phyloP scores from a whole-genome alignment of 2,329 filamentous ascomycete species.

The Xylaria digitata region DNA sequence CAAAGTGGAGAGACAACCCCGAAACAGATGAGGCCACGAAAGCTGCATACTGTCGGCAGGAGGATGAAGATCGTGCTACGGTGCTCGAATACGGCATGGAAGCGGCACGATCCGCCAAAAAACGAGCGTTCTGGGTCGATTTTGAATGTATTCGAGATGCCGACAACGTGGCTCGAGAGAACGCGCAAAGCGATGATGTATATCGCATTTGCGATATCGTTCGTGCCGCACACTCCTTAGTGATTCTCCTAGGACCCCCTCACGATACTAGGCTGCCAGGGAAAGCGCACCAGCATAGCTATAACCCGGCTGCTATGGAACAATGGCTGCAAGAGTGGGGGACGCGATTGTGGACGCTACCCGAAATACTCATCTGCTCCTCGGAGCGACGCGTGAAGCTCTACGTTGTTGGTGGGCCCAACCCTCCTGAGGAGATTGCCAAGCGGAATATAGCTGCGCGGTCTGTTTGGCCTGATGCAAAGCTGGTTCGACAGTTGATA shows the following conservation, averaged over 20 bases:
- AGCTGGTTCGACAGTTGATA: constrained; percentile 54
- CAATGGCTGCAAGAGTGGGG: constrained; percentile 44
- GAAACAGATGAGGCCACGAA: constrained; percentile 38
- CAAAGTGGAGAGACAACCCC: constrained; percentile 29
- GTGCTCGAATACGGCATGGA: constrained; percentile 53
- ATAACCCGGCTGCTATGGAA: constrained; percentile 47
- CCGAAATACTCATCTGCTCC: constrained; percentile 45
- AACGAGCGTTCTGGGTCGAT: constrained; percentile 57
- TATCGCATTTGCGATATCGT: constrained; percentile 60
- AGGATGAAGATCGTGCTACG: constrained; percentile 41
- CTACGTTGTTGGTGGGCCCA: constrained; percentile 22
- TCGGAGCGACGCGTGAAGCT: constrained; percentile 33
- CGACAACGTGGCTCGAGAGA: constrained; percentile 48
- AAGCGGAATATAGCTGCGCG: constrained; percentile 56
- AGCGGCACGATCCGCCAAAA: constrained; percentile 53
- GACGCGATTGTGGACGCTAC: constrained; percentile 49
- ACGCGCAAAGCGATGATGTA: constrained; percentile 43
- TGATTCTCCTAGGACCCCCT: constrained; percentile 54
- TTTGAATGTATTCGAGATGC: constrained; percentile 56
- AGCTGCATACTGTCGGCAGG: constrained; percentile 38
- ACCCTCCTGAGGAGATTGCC: constrained; percentile 41
- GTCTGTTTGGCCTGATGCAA: constrained; percentile 55
- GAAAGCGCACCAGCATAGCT: constrained; percentile 12
- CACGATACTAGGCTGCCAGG: constrained; percentile 38
- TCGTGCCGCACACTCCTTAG: constrained; percentile 55